Evolutionary conservation across 2,329 filamentous ascomycete genomes (phyloP), one percentile per base, ranked within the genome.

Genomic region (Fusarium palustre): DNA sequence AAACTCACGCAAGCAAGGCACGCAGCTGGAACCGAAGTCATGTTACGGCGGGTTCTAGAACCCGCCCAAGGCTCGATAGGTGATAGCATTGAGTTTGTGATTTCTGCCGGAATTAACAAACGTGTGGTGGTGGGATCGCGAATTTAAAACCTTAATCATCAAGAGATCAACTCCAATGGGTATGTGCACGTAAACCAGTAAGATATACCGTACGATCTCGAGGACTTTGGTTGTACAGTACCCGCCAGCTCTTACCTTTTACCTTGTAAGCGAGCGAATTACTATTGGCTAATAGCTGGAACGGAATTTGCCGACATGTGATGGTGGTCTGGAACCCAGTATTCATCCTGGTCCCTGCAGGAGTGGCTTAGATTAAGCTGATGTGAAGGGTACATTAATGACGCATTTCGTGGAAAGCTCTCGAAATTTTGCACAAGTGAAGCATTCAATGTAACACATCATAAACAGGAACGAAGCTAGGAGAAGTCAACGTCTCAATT

Each of bases 1-100:
- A 7, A 30, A 58, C 55, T 55, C 55, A 58, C 55, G n/a, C 55
- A 58, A 24, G 6, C 38, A 36, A 58, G 38, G 24, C 55, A 58
- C 10, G 55, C 49, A 43, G 49, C 30, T 16, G 55, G 24, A 43
- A 43, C 24, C 11, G 20, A 25, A 24, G 30, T n/a, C 1, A 42
- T 13, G 7, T 20, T 22, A 36, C 36, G 49, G 5, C 48, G 55
- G 7, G 30, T 13, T 10, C n/a, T 16, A 18, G 6, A 7, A 20
- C 22, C n/a, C 9, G 10, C 5, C 1, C 5, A 18, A 36, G 6
- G 22, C n/a, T 18, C 15, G 1, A 7, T 2, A 15, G 38, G 31
- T 18, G n/a, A 5, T 5, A 38, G 7, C 4, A 8, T 11, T 24
- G 7, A 0, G 10, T 24, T 16, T 43, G 18, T 13, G 2, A 24